Evolutionary conservation across 805 yeast genomes (phyloP), one percentile per base, ranked within the genome.

Genomic region (Candida mattraensis): DNA sequence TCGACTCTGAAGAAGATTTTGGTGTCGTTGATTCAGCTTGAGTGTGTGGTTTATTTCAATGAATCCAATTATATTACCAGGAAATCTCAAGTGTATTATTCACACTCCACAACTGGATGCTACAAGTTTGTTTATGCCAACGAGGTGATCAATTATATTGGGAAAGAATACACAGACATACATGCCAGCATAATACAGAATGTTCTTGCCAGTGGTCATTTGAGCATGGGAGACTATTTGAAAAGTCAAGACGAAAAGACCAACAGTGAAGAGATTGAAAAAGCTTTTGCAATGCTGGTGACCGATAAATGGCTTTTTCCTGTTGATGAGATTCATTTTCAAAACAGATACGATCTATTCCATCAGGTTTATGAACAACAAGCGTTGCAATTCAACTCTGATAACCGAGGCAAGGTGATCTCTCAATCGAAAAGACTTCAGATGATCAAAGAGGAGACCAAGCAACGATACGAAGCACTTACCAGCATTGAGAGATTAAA

Each of bases 21-120:
- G 27, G 94, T 86, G 4, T 75, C 89, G 6, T 64, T 91, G 50
- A 69, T 89, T 25, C 96, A 91, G 60, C 66, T 87, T 44, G 76
- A 84, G 40, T 83, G 95, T 58, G 79, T 86, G 7, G 72, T 72
- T 16, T 78, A 78, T 51, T 46, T 37, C 23, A 35, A 42, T 9
- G 80, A 88, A 78, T 63, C 62, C 12, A 83, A 78, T 18, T 53
- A 46, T 30, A 36, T 33, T 23, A 40, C 45, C 18, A 39, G 45
- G 10, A 35, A 39, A 26, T 21, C 42, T 10, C 37, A 51, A 12
- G 44, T 56, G 11, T 72, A 63, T 50, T 87, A 88, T 57, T 66
- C 66, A 19, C 74, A 78, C 41, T 73, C 80, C 51, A 82, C 81
- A 42, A 69, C 68, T 22, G 95, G 94, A 5, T 60, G 80, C 13